Conservation (phyloP, 2,329 filamentous ascomycete species). For the Ambrosiella xylebori region DNA sequence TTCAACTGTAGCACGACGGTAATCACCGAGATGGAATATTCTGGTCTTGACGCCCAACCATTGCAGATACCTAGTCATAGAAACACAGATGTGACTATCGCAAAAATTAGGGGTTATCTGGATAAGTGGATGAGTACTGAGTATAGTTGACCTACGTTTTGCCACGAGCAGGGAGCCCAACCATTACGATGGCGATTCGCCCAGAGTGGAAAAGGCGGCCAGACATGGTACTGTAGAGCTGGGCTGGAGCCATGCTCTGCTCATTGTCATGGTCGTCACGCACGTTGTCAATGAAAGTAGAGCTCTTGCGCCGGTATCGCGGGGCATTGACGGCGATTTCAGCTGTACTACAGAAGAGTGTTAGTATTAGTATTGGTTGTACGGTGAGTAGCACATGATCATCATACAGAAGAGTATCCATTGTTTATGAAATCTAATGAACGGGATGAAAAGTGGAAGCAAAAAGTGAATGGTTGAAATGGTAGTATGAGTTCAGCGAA, state of each 20-base stretch:
- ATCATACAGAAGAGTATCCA: slow-evolving; percentile 15
- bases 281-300: slow-evolving; percentile 92
- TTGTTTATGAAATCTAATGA: neutral
- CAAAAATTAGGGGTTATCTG: neutral
- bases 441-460: neutral
- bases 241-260: slow-evolving; percentile 70
- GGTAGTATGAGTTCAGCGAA: neutral
- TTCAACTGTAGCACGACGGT: slow-evolving; percentile 74
- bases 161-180: slow-evolving; percentile 82
- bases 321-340: slow-evolving; percentile 84
- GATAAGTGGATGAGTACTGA: neutral
- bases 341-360: slow-evolving; percentile 45
- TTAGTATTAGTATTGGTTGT: slow-evolving; percentile 12
- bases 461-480: neutral
- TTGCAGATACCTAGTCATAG: slow-evolving; percentile 79
- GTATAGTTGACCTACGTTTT: slow-evolving; percentile 48
- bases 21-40: slow-evolving; percentile 94
- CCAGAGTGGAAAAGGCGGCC: slow-evolving; percentile 93
- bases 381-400: neutral
- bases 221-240: slow-evolving; percentile 96
- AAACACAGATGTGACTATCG: slow-evolving; percentile 76
- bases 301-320: slow-evolving; percentile 79
- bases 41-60: slow-evolving; percentile 98
- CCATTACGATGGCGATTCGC: slow-evolving; percentile 91
- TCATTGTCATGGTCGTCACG: slow-evolving; percentile 71